These are phyloP conservation scores for Fraxinus xanthoxyloides DNA, from an alignment of 305 asterid genomes.

Conservation along the genomic window DNA sequence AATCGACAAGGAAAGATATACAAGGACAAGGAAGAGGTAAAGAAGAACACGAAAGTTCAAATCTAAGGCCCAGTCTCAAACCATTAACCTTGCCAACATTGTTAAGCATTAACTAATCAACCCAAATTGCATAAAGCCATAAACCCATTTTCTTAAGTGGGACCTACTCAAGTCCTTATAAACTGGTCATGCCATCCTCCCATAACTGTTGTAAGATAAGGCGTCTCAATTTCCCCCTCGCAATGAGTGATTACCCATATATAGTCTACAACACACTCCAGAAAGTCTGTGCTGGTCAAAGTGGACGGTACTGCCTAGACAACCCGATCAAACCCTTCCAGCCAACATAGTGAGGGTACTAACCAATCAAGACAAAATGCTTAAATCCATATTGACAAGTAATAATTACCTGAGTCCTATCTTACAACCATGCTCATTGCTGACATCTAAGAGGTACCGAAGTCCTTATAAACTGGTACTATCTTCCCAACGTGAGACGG, in stretches of 20 bases:
- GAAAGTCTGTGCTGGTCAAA: neutral
- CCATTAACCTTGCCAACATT: neutral
- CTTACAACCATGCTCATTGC: neutral
- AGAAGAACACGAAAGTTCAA: neutral
- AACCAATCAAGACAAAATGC: neutral
- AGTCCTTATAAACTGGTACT: too few species aligned
- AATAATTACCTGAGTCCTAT: neutral
- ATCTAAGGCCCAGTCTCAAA: neutral
- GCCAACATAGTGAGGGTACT: neutral
- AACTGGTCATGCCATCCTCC: neutral
- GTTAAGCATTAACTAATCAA: neutral
- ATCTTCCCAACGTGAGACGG: neutral
- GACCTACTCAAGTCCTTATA: neutral
- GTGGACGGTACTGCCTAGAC: neutral
- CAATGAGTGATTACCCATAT: neutral
- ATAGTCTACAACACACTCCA: neutral
- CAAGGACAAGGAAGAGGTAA: neutral
- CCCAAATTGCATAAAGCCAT: neutral
- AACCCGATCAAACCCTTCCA: neutral
- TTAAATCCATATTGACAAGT: neutral
- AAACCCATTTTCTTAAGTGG: neutral
- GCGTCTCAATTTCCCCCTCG: neutral
- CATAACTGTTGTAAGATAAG: neutral
- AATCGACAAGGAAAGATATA: neutral
- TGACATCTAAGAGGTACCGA: neutral